Conservation (phyloP, 2,329 filamentous ascomycete genomes). For the Claviceps sorghi region DNA sequence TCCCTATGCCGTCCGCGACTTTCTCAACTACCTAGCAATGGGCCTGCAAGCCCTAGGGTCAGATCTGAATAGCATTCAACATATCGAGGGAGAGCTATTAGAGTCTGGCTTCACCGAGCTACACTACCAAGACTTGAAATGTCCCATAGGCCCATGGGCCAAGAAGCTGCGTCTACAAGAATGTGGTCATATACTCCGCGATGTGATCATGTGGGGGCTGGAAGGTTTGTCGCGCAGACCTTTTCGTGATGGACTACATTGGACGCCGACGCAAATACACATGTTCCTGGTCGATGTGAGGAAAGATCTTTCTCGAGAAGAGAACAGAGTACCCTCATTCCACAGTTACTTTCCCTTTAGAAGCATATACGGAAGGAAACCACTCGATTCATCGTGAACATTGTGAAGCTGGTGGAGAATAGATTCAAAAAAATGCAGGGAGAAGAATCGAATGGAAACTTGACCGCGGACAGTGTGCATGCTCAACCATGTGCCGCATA, state of each 20-base stretch:
- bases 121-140: constrained; percentile 27
- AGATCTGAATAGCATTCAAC: constrained; percentile 25
- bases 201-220: constrained; percentile 26
- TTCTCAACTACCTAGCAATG: constrained; percentile 23
- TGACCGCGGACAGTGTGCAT: neutral
- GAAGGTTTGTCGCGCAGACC: constrained; percentile 24
- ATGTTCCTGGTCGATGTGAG: constrained; percentile 29
- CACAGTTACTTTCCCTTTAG: constrained; percentile 28
- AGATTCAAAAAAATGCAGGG: neutral
- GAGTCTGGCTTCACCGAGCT: constrained; percentile 29
- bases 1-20: constrained; percentile 33
- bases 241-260: constrained; percentile 24
- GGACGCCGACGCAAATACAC: constrained; percentile 27
- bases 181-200: constrained; percentile 31
- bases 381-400: constrained; percentile 9
- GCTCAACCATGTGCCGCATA: neutral
- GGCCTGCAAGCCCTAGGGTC: constrained; percentile 28
- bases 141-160: constrained; percentile 35
- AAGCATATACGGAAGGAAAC: constrained; percentile 25
- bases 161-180: constrained; percentile 25
- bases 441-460: too few species aligned
- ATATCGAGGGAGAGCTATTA: constrained; percentile 21
- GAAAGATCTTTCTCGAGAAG: constrained; percentile 20
- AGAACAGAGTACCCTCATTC: constrained; percentile 18
- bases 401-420: neutral